Conservation (phyloP, 148 eudicot genomes). For the Rhododendron ovatum region DNA sequence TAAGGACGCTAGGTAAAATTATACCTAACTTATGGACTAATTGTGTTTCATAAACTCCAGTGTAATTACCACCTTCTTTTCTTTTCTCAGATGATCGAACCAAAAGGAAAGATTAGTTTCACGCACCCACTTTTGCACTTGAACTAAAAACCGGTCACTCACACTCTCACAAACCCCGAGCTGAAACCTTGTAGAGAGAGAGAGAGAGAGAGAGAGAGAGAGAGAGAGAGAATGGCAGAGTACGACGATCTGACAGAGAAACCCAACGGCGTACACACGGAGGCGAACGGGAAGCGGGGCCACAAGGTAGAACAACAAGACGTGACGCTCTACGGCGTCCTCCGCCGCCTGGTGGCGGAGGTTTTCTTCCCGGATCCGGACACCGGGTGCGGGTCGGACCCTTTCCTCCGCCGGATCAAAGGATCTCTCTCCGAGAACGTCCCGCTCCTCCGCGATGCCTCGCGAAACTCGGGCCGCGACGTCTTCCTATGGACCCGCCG, state of each 20-base stretch:
- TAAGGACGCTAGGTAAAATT: no score
- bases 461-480: constrained; percentile 31
- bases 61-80: not conserved
- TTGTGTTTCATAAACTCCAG: not conserved
- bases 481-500: constrained; percentile 62
- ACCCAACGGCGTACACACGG: constrained; percentile 19
- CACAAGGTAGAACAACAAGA: not conserved
- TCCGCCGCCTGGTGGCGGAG: constrained; percentile 19
- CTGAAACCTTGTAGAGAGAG: not conserved
- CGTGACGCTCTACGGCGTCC: constrained; percentile 17
- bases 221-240: constrained; percentile 17
- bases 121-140: not conserved
- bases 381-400: constrained; percentile 13
- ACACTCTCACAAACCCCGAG: not conserved
- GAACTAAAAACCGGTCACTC: not conserved
- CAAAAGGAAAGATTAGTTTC: no score
- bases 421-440: constrained; percentile 38
- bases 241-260: not conserved
- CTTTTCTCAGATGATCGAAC: no score
- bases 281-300: not conserved
- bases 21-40: not conserved
- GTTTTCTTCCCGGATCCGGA: constrained; percentile 44
- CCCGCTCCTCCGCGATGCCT: constrained; percentile 58
- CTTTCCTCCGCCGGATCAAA: constrained; percentile 39
- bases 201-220: no score